A percentile compares a stretch with the other conserved stretches of the same genome.
Evolutionary conservation across 2,329 filamentous ascomycete genomes (phyloP).

Genomic region (Sclerotinia nivalis): DNA sequence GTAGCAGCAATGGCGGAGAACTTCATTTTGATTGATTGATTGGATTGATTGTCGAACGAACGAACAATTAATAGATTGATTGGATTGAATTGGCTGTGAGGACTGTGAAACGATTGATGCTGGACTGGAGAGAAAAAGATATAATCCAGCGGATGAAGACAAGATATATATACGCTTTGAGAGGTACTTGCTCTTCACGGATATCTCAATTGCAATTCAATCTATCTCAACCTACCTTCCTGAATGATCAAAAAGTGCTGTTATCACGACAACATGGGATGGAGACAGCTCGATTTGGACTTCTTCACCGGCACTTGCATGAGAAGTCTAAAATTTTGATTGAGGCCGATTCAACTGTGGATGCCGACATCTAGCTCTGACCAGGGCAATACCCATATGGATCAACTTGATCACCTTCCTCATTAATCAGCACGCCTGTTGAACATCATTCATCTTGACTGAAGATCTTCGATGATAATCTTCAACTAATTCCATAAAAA

Average conservation of each 20-base stretch:
- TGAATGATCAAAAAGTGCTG: conserved; percentile 11
- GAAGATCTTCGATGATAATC: conserved; percentile 11
- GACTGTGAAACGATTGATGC: conserved; percentile 13
- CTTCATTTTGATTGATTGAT: conserved; percentile 49
- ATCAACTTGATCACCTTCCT: conserved; percentile 20
- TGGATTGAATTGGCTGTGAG: conserved; percentile 17
- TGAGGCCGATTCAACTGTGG: background rate
- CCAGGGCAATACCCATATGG: background rate
- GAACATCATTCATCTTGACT: conserved; percentile 4
- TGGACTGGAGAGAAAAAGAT: conserved; percentile 21
- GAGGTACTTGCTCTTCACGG: background rate
- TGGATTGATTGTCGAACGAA: conserved; percentile 9
- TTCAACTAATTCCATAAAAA: conserved; percentile 18
- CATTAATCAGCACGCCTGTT: background rate
- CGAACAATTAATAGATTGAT: conserved; percentile 13
- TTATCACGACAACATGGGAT: conserved; percentile 1
- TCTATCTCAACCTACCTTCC: conserved; percentile 21
- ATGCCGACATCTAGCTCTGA: conserved; percentile 10
- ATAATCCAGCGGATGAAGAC: background rate
- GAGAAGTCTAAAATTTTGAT: background rate
- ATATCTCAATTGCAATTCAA: background rate
- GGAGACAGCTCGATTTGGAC: conserved; percentile 14
- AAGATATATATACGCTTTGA: conserved; percentile 21
- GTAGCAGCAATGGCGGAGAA: conserved; percentile 45
- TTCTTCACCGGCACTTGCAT: conserved; percentile 18